A percentile compares a stretch with the other conserved stretches of the same genome.
These are phyloP conservation scores for Collybia sp. DNA, from an alignment of 768 basidiomycete genomes.

Conservation along the genomic window DNA sequence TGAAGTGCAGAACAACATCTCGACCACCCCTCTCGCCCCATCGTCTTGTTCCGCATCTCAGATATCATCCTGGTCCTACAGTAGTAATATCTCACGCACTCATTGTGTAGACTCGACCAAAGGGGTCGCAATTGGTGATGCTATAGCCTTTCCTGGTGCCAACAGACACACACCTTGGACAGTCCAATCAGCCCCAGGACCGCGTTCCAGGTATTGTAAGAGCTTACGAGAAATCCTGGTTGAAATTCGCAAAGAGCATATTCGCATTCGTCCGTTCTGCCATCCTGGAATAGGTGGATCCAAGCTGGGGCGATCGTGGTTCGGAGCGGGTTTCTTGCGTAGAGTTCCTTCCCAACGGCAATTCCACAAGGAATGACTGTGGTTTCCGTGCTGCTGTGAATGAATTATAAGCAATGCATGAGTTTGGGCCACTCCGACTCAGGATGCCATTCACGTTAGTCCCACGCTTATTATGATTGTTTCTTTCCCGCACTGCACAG, in stretches of 20 bases:
- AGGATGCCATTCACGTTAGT: too few relatives aligned
- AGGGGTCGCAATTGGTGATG: conserved; percentile 98
- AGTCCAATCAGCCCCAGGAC: too few relatives aligned
- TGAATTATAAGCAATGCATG: background rate
- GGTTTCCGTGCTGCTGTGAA: background rate
- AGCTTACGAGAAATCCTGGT: conserved; percentile 92
- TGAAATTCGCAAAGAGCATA: conserved; percentile 90
- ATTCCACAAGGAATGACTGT: background rate
- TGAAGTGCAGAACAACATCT: conserved; percentile 99
- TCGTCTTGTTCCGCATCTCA: conserved; percentile 54
- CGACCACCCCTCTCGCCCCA: conserved; percentile 92
- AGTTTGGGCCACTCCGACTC: background rate
- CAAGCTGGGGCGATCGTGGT: too few relatives aligned
- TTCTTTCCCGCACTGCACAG: too few relatives aligned
- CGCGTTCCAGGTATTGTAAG: background rate
- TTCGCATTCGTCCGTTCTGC: conserved; percentile 37
- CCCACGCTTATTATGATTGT: too few relatives aligned
- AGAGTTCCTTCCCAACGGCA: background rate
- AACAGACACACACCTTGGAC: conserved; percentile 78
- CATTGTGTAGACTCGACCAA: conserved; percentile 92
- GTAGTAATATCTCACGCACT: conserved; percentile 48
- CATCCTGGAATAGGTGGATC: conserved; percentile 17
- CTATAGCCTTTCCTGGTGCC: conserved; percentile 95
- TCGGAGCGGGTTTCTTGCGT: too few relatives aligned
- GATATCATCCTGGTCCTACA: background rate